Base-by-base conservation (phyloP, 495 filamentous ascomycete species). In the Melanomma pulvis-pyrius region DNA sequence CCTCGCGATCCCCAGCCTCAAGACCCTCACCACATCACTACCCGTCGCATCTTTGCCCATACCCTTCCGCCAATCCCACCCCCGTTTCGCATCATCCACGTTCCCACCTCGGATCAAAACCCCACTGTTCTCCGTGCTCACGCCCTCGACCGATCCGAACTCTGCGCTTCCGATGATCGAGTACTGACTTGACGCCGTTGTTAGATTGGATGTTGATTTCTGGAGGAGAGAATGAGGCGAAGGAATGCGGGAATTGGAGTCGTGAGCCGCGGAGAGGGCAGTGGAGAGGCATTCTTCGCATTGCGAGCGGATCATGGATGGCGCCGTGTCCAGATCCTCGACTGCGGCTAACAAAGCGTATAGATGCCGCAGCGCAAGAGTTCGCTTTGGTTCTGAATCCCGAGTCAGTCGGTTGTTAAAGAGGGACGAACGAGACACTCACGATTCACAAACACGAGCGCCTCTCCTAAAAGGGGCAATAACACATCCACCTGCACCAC, bases 401-500 rank as follows among this genome's bases (percentile, higher is more conserved):
- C 9, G 39, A 44, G 13, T 44, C 19, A 56, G 44, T 49, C 11
- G 9, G 0, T 13, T 2, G 12, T 58, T n/a, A 19, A 15, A 25
- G n/a, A 51, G 28, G 26, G 39, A 6, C 5, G 30, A 1, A 30
- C 50, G 2, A 19, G 17, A 39, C 19, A 77, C 84, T 76, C 75
- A 89, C 82, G 79, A 74, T 87, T 74, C 39, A 92, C 80, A 67
- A 96, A 92, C 0, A 89, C 82, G 19, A 92, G 80, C 0, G 88
- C 87, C 77, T 97, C 93, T 41, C 92, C 92, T 2, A 97, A 80
- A 41, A 97, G 80, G 57, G 88, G 83, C n/a, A 96, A 79, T 44
- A 96, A 75, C 52, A 90, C 90, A 68, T 96, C 92, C 49, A 96
- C 90, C 61, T 87, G 88, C 24, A 96, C 88, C 17, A 94, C 89